Evolutionary conservation across 164 flowering plant genomes (phyloP).

Genomic region (grape (Vitis vinifera)): DNA sequence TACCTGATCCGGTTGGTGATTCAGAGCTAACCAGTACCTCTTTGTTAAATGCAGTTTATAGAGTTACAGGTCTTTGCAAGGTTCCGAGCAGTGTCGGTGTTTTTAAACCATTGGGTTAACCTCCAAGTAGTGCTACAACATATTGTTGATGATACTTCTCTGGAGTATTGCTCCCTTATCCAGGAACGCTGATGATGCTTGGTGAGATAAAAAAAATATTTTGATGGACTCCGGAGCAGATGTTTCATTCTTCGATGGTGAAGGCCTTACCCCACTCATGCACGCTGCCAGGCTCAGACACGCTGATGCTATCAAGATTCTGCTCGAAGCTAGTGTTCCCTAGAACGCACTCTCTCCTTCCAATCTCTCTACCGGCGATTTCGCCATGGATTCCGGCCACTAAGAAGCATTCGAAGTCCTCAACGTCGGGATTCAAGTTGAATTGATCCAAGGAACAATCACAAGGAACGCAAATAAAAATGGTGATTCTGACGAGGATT

Average conservation of each 20-base stretch:
- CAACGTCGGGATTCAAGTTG: conserved; percentile 90
- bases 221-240: conserved; percentile 67
- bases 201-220: too few species aligned
- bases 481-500: conserved; percentile 39
- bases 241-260: conserved; percentile 67
- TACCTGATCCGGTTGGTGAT: too few species aligned
- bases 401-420: conserved; percentile 82
- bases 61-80: too few species aligned
- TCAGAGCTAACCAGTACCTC: too few species aligned
- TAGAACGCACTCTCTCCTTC: conserved; percentile 93
- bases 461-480: conserved; percentile 51
- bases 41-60: too few species aligned
- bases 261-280: conserved; percentile 86
- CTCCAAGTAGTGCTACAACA: too few species aligned
- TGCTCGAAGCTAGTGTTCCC: conserved; percentile 83
- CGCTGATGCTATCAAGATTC: conserved; percentile 43
- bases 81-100: too few species aligned
- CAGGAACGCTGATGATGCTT: too few species aligned
- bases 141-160: too few species aligned
- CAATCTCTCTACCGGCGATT: conserved; percentile 84
- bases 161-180: too few species aligned
- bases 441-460: conserved; percentile 80
- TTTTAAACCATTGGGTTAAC: too few species aligned
- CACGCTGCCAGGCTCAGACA: conserved; percentile 85
- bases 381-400: conserved; percentile 85